These are phyloP conservation scores for Mortierella sp. DNA, from an alignment of 371 early-diverging fungal species.

Conservation along the genomic window DNA sequence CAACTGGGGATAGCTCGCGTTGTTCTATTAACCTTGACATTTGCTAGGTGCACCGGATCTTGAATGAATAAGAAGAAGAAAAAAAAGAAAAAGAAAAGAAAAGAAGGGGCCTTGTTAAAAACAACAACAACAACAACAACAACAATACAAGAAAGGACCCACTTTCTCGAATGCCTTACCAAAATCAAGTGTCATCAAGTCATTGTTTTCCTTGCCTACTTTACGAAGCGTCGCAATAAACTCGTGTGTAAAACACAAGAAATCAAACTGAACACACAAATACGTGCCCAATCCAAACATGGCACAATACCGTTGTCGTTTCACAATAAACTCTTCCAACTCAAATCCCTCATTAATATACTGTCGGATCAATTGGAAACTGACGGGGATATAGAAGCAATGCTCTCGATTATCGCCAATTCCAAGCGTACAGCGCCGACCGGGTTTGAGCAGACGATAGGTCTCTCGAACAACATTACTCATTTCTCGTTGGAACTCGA, in stretches of 20 bases:
- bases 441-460: conserved; percentile 78
- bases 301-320: conserved; percentile 90
- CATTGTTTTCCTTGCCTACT: conserved; percentile 63
- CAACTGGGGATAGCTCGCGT: conserved; percentile 73
- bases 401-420: conserved; percentile 93
- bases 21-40: conserved; percentile 50
- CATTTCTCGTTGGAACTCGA: conserved; percentile 85
- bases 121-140: no score
- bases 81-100: not conserved
- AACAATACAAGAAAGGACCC: no score
- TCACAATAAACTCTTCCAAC: conserved; percentile 88
- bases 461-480: conserved; percentile 75
- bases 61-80: not conserved
- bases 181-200: conserved; percentile 62
- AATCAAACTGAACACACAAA: conserved; percentile 88
- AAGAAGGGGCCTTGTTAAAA: no score
- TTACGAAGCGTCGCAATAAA: conserved; percentile 89
- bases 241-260: conserved; percentile 93
- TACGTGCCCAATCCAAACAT: conserved; percentile 91
- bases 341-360: conserved; percentile 90
- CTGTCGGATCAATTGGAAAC: conserved; percentile 80
- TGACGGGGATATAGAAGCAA: conserved; percentile 90
- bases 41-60: conserved; percentile 35
- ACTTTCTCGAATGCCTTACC: conserved; percentile 26
- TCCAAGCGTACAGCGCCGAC: conserved; percentile 81